These are phyloP conservation scores for Graphilbum sp. DNA, from an alignment of 2,329 filamentous ascomycete species.

Conservation along the genomic window DNA sequence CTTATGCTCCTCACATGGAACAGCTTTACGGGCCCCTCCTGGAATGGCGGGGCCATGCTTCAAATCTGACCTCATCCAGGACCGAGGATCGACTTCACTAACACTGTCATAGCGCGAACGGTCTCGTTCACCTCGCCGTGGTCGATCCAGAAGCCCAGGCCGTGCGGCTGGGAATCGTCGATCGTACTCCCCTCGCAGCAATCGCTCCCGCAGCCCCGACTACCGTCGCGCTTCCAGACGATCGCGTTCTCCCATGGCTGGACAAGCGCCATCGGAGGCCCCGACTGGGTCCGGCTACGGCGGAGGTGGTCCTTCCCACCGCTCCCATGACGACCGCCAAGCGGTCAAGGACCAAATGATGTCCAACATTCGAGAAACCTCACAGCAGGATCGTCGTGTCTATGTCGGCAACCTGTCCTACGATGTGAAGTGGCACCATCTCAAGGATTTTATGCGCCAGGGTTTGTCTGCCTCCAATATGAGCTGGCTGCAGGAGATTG, in stretches of 20 bases:
- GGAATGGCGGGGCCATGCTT: no score
- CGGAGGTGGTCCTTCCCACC: constrained; percentile 44
- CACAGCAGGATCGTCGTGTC: constrained; percentile 96
- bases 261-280: constrained; percentile 54
- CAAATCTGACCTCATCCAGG: neutral
- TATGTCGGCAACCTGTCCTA: constrained; percentile 98
- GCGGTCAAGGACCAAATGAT: constrained; percentile 90
- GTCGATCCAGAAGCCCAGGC: constrained; percentile 71
- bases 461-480: constrained; percentile 45
- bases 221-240: constrained; percentile 57
- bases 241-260: constrained; percentile 78
- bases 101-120: constrained; percentile 53
- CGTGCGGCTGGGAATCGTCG: constrained; percentile 47
- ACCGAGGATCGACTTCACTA: neutral
- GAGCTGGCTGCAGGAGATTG: no score
- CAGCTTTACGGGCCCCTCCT: no score
- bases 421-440: constrained; percentile 99
- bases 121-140: constrained; percentile 61
- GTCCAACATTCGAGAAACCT: constrained; percentile 81
- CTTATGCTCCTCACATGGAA: neutral
- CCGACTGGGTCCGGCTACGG: constrained; percentile 41
- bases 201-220: constrained; percentile 62
- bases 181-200: constrained; percentile 62
- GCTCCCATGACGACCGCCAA: constrained; percentile 70
- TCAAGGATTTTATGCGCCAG: constrained; percentile 99